Evolutionary conservation across 2,329 filamentous ascomycete species (phyloP), one percentile per base, ranked within the genome.

Genomic region (Fusarium circinatum): DNA sequence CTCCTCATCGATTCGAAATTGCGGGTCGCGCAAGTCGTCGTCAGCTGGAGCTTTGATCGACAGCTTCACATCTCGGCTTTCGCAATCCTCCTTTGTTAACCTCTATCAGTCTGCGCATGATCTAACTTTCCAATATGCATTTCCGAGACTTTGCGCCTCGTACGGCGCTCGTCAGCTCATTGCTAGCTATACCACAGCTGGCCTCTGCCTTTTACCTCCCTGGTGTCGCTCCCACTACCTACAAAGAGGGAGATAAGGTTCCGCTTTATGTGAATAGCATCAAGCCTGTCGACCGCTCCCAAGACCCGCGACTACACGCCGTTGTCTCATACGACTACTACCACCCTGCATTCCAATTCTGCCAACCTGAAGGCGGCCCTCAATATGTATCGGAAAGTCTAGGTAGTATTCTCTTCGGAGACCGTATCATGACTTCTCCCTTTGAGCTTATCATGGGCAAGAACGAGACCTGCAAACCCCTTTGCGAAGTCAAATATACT

Each of bases 281-380:
- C 78, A 96, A 94, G 47, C 96, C 96, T 8, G 91, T 95, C 51
- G 91, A 94, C 51, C 93, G 93, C 47, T 87, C 90, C 68, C 88
- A 90, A 73, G 94, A 98, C 83, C 89, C 92, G 32, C 92, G 94
- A 77, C 87, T 98, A 45, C 94, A 95, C 81, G 97, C 95, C n/a
- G 92, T 98, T 62, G 92, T 98, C 78, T 94, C 96, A 9, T 99
- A 94, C 87, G 96, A 98, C 84, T 98, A 99, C 86, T 99, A 99
- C 82, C 91, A 96, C 78, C 89, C 91, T 11, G 89, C 89, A 8
- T 97, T 99, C 83, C 91, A 93, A 80, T 98, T 98, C 86, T 99
- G 96, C 83, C 85, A 89, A 76, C 96, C 96, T 5, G 85, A 93
- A 63, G 91, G 87, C 69, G 94, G 94, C 5, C 91, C 95, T 14